phyloP scores from a whole-genome alignment of 2,329 filamentous ascomycete genomes.

The Apiospora koreana region DNA sequence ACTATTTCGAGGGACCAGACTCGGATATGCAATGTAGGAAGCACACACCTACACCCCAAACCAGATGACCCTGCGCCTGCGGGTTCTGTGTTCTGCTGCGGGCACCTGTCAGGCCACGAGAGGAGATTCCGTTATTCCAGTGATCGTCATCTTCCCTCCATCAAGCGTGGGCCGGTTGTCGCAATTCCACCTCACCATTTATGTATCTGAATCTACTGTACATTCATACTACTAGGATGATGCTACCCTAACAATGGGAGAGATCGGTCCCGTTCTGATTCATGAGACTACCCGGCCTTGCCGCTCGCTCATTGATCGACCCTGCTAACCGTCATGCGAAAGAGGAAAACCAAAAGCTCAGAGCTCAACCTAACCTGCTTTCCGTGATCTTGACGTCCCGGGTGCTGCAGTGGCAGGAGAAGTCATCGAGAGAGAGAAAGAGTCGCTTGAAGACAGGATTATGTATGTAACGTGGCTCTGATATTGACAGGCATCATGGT shows the following conservation, averaged over 20 bases:
- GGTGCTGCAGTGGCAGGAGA: background rate
- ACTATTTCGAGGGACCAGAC: background rate
- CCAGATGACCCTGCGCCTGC: background rate
- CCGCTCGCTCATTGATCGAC: background rate
- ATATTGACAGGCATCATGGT: conserved; percentile 25
- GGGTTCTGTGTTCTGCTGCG: background rate
- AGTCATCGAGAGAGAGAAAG: background rate
- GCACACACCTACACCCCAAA: background rate
- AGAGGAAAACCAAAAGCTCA: background rate
- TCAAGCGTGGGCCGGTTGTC: background rate
- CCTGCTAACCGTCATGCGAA: too few species aligned
- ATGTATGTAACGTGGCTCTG: background rate
- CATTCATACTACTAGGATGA: background rate
- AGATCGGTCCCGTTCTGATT: background rate
- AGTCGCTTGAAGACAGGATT: background rate
- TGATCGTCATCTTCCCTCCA: background rate
- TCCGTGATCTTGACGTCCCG: background rate
- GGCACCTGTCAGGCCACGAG: background rate
- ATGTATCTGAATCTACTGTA: background rate
- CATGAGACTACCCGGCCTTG: background rate
- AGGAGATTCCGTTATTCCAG: background rate
- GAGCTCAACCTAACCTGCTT: background rate
- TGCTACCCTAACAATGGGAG: background rate
- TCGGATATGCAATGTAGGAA: background rate
- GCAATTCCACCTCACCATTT: background rate